phyloP scores from a whole-genome alignment of 495 filamentous ascomycete species.

The Viridothelium virens region DNA sequence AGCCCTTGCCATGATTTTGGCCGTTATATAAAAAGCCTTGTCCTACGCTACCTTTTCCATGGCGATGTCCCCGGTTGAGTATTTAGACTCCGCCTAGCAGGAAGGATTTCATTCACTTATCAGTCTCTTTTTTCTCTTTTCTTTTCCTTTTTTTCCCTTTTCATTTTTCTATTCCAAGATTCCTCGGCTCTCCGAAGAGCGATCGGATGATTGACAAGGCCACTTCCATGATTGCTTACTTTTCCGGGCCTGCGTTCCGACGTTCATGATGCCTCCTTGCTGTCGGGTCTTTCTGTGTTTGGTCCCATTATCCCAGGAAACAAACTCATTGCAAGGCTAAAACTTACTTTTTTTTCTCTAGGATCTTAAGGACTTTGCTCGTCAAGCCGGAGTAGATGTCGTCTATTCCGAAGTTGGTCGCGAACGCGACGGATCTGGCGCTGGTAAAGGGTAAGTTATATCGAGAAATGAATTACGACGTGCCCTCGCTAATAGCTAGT shows the following conservation, averaged over 20 bases:
- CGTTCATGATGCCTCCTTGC: slow-evolving; percentile 14
- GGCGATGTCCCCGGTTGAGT: no score
- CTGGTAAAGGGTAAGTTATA: slow-evolving; percentile 68
- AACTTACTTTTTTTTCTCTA: slow-evolving; percentile 60
- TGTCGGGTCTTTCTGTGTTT: slow-evolving; percentile 38
- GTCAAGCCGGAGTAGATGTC: slow-evolving; percentile 91
- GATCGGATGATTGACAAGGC: no score
- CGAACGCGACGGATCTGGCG: slow-evolving; percentile 58
- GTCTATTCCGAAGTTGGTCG: slow-evolving; percentile 96
- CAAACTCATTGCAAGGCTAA: slow-evolving; percentile 15
- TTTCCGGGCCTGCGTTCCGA: no score
- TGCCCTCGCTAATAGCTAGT: slow-evolving; percentile 26
- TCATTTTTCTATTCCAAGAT: not conserved
- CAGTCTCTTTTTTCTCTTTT: not conserved
- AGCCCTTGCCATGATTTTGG: not conserved
- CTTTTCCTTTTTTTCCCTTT: not conserved
- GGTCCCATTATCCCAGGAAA: not conserved
- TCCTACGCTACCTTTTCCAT: not conserved
- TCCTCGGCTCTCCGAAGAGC: not conserved
- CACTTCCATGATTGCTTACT: no score
- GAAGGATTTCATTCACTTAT: not conserved
- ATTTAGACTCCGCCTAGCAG: not conserved
- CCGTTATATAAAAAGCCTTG: not conserved
- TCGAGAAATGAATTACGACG: slow-evolving; percentile 8
- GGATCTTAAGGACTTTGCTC: slow-evolving; percentile 99